These are phyloP conservation scores for Metschnikowia rubicola DNA, from an alignment of 805 yeast species.

Conservation along the genomic window DNA sequence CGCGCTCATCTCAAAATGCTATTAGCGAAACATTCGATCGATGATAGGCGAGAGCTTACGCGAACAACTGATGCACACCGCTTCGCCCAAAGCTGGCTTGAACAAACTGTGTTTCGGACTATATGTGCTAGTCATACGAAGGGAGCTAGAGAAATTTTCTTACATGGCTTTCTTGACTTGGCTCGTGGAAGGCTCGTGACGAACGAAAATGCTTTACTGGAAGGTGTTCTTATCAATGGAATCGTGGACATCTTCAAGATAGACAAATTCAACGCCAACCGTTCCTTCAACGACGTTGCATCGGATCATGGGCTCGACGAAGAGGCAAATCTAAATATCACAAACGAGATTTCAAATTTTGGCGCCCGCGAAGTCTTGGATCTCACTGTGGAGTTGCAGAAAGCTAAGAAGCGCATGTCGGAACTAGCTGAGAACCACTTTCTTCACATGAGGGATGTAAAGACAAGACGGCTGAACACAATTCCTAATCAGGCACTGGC, in stretches of 20 bases:
- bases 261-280: conserved; percentile 1
- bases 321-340: not conserved
- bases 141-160: conserved; percentile 58
- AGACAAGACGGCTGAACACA: conserved; percentile 47
- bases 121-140: conserved; percentile 42
- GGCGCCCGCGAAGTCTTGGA: conserved; percentile 4
- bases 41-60: conserved; percentile 12
- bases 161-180: conserved; percentile 49
- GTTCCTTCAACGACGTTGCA: not conserved
- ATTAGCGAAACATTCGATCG: conserved; percentile 9
- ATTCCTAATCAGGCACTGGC: conserved; percentile 53
- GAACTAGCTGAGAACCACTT: conserved; percentile 7
- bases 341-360: not conserved
- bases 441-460: conserved; percentile 47
- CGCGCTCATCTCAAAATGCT: conserved; percentile 8
- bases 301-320: not conserved
- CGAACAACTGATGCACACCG: conserved; percentile 16
- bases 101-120: conserved; percentile 38
- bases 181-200: conserved; percentile 16
- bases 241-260: conserved; percentile 27
- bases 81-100: conserved; percentile 36
- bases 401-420: conserved; percentile 6
- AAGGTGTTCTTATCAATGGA: conserved; percentile 55
- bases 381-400: conserved; percentile 5
- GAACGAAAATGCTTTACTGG: conserved; percentile 3